Base-by-base conservation (phyloP, 2,329 filamentous ascomycete species). In the Claviceps paspali region DNA sequence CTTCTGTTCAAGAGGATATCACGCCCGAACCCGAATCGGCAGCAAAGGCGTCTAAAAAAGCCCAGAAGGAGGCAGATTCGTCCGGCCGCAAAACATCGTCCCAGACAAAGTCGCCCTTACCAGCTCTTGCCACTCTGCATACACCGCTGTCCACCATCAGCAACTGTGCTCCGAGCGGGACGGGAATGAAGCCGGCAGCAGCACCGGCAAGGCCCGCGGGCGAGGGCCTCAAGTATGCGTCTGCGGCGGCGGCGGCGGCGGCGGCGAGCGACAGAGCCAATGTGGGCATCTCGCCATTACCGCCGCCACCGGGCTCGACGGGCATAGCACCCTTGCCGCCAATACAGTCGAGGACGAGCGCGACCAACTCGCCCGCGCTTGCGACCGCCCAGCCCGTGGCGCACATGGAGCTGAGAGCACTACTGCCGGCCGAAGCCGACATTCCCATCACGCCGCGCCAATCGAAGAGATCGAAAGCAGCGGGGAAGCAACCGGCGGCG, bases 161-260 rank as follows among this genome's bases (percentile, higher is more conserved):
- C 47, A 82, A 71, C 53, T 71, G 71, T 52, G 55, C 45, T 28
- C 47, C 68, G 35, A 62, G 70, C 40, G 68, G 67, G 37, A 68
- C 67, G 37, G 64, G 69, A 37, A 96, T 96, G 88, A 98, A 96
- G 64, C 88, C 91, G 10, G 91, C 91, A 14, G 79, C 85, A 14
- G 62, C 87, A 49, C 91, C 91, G 1, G 77, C 82, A 41, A 76
- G 88, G 55, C 78, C 83, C 6, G 82, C 85, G 4, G 86, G 86
- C 33, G 88, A 96, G 56, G 84, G 82, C 2, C 67, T 98, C 47
- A 96, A 96, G 61, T 98, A 98, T 55, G 91, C 91, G 31, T 96
- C 91, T 27, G 91, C 91, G 0, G 91, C 91, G 0, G 91, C 91
- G 0, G 91, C 91, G 0, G 91, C 91, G 0, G 91, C 88, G 0